phyloP scores from a whole-genome alignment of 169 alveolate species.

The Theileria parva region DNA sequence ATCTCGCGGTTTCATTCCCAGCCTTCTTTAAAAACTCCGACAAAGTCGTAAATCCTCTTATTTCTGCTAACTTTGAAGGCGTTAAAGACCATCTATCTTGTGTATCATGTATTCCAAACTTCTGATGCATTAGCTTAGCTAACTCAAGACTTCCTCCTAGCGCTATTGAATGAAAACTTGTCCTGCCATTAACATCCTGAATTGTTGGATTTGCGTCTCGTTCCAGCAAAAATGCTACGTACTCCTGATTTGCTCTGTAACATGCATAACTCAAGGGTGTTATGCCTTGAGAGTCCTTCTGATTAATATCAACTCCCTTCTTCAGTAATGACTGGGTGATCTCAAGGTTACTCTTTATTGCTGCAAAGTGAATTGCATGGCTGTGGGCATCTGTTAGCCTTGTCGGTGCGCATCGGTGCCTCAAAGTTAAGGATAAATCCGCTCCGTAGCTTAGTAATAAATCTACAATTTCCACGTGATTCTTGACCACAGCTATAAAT shows the following conservation, averaged over 20 bases:
- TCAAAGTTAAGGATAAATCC: slow-evolving; percentile 70
- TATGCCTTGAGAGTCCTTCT: slow-evolving; percentile 76
- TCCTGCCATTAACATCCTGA: slow-evolving; percentile 83
- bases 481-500: slow-evolving; percentile 83
- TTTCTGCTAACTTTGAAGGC: slow-evolving; percentile 75
- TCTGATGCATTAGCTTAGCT: slow-evolving; percentile 73
- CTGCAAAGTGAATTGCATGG: slow-evolving; percentile 84
- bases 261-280: slow-evolving; percentile 84
- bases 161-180: slow-evolving; percentile 86
- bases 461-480: slow-evolving; percentile 78
- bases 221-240: slow-evolving; percentile 71
- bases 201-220: slow-evolving; percentile 77
- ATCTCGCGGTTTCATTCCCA: slow-evolving; percentile 16
- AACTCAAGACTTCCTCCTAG: slow-evolving; percentile 82
- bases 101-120: slow-evolving; percentile 69
- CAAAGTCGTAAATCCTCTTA: slow-evolving; percentile 63
- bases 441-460: slow-evolving; percentile 74
- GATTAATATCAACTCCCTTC: slow-evolving; percentile 77
- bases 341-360: slow-evolving; percentile 80
- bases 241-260: slow-evolving; percentile 74
- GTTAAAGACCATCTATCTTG: slow-evolving; percentile 81
- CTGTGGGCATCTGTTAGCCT: slow-evolving; percentile 78
- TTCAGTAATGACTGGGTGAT: slow-evolving; percentile 72
- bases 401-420: slow-evolving; percentile 84
- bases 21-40: slow-evolving; percentile 51